These are phyloP conservation scores for Deuterostichococcus epilithicus DNA, from an alignment of 139 green algal species.

Conservation along the genomic window DNA sequence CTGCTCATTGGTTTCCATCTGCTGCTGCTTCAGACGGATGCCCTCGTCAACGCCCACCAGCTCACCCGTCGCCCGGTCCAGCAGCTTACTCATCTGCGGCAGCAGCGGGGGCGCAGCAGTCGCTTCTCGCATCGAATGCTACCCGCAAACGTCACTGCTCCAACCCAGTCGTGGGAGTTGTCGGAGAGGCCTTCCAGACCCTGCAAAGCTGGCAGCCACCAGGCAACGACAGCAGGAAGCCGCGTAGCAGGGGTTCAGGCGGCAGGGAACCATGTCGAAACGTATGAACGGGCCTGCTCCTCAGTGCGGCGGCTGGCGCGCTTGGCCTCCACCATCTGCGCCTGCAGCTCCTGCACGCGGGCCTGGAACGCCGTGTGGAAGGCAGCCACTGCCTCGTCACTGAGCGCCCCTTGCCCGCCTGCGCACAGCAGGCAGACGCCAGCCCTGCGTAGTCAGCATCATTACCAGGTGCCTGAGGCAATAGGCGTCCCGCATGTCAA, in stretches of 20 bases:
- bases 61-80: slow-evolving; percentile 9
- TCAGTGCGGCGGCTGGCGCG: slow-evolving; percentile 23
- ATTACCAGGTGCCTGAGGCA: too few species aligned
- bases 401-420: not conserved
- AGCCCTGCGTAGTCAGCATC: not conserved
- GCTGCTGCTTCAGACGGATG: slow-evolving; percentile 3
- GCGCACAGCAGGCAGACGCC: too few species aligned
- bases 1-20: slow-evolving; percentile 25
- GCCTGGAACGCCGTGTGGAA: slow-evolving; percentile 17
- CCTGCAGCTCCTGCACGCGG: slow-evolving; percentile 7
- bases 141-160: too few species aligned
- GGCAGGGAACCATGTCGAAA: too few species aligned
- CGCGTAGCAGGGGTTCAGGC: too few species aligned
- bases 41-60: not conserved
- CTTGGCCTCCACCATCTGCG: slow-evolving; percentile 23
- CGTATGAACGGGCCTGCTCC: not conserved
- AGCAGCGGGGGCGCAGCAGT: too few species aligned
- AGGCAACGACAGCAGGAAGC: too few species aligned
- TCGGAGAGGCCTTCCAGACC: too few species aligned
- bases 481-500: too few species aligned
- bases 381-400: not conserved
- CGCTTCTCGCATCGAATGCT: too few species aligned
- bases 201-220: too few species aligned
- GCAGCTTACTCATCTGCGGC: not conserved
- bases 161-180: too few species aligned